These are phyloP conservation scores for Aureococcus anophagefferens DNA, from an alignment of 108 stramenopile genomes.

Conservation along the genomic window DNA sequence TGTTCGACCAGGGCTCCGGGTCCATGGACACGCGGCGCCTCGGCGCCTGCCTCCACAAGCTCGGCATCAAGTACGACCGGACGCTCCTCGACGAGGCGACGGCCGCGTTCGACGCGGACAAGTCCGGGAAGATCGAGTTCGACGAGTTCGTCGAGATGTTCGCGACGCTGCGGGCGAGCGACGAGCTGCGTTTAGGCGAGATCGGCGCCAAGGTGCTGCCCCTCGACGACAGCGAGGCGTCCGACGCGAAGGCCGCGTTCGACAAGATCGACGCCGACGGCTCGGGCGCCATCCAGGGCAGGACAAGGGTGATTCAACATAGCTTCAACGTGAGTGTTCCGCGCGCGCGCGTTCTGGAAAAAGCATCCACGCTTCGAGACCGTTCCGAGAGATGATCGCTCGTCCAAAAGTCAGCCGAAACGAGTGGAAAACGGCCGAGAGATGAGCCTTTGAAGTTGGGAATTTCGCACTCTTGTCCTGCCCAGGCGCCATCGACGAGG, in stretches of 20 bases:
- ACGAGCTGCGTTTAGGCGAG: neutral
- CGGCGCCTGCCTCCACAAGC: neutral
- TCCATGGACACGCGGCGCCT: neutral
- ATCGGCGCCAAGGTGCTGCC: neutral
- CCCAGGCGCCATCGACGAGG: too few relatives aligned
- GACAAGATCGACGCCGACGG: neutral
- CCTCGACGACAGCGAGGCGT: neutral
- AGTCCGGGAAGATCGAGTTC: neutral
- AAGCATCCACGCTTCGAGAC: too few relatives aligned
- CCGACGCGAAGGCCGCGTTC: neutral
- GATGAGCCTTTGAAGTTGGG: too few relatives aligned
- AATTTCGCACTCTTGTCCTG: too few relatives aligned
- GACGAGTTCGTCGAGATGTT: neutral
- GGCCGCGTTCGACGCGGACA: neutral
- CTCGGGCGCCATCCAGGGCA: neutral
- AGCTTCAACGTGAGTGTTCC: too few relatives aligned
- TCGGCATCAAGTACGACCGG: neutral
- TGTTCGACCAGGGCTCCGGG: neutral
- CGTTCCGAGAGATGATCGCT: too few relatives aligned
- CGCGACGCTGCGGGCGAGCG: neutral
- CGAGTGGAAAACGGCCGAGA: too few relatives aligned
- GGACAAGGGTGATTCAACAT: too few relatives aligned
- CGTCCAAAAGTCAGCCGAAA: too few relatives aligned
- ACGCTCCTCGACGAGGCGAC: neutral
- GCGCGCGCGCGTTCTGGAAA: too few relatives aligned